Conservation (phyloP, 1,139 yeast species). For the Saccharomyces hybrid region DNA sequence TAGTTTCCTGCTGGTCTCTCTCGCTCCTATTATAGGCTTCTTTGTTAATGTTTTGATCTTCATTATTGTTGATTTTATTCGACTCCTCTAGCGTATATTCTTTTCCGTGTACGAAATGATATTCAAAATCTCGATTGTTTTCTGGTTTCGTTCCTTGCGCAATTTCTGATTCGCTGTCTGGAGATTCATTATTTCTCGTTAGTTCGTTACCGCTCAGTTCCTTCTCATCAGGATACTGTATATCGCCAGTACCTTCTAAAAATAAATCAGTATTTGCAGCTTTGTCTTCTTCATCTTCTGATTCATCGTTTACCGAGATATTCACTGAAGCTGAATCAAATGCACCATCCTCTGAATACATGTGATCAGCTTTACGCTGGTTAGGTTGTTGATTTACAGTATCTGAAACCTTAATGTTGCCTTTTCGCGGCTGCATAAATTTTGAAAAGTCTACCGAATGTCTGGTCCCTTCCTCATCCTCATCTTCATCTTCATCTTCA, state of each 20-base stretch:
- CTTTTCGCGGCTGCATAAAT: not conserved
- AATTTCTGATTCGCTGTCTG: not conserved
- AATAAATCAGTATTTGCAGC: not conserved
- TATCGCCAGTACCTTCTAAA: not conserved
- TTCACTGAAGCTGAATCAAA: not conserved
- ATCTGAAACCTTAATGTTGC: not conserved
- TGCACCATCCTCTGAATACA: not conserved
- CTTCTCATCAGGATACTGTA: not conserved
- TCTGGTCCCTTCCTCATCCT: not conserved
- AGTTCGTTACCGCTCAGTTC: not conserved
- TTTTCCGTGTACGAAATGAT: not conserved
- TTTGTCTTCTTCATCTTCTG: not conserved
- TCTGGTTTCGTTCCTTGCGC: not conserved
- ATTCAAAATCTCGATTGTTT: not conserved
- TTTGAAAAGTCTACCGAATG: not conserved
- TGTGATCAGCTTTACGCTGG: not conserved
- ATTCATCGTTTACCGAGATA: not conserved
- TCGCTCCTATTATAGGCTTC: not conserved
- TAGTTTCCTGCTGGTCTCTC: not conserved
- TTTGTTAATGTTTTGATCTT: not conserved
- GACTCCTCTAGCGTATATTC: not conserved
- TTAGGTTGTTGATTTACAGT: not conserved
- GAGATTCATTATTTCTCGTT: not conserved
- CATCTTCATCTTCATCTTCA: conserved; percentile 7
- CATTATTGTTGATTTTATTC: not conserved